phyloP scores from a whole-genome alignment of 495 filamentous ascomycete species.

The Stereocaulon alpinum region DNA sequence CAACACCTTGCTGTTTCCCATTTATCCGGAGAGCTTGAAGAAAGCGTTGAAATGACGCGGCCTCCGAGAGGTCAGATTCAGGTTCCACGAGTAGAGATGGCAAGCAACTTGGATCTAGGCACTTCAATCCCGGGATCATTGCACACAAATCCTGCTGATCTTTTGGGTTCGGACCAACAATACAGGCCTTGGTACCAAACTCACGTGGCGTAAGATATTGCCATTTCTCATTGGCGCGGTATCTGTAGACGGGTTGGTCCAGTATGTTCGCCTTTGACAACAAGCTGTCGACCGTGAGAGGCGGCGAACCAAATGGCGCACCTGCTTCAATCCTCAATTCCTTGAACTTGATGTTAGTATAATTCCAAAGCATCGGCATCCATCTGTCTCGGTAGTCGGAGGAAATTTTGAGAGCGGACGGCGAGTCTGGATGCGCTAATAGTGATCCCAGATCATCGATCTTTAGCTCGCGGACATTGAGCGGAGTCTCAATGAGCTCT shows the following conservation, averaged over 20 bases:
- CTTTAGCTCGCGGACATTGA: conserved; percentile 20
- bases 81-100: not conserved
- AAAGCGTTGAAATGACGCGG: conserved; percentile 7
- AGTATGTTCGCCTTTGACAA: conserved; percentile 2
- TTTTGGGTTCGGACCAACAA: conserved; percentile 3
- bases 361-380: conserved; percentile 23
- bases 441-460: conserved; percentile 3
- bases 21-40: not conserved
- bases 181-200: conserved; percentile 10
- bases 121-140: not conserved
- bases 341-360: conserved; percentile 13
- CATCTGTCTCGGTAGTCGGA: conserved; percentile 11
- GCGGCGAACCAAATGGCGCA: too few species aligned
- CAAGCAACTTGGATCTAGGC: conserved; percentile 3
- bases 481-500: not conserved
- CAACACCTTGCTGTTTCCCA: not conserved
- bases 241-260: conserved; percentile 14
- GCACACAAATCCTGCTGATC: conserved; percentile 10
- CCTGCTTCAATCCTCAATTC: not conserved
- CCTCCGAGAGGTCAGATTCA: conserved; percentile 2
- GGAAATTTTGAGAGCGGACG: not conserved
- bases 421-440: not conserved
- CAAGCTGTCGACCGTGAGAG: not conserved
- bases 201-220: conserved; percentile 11
- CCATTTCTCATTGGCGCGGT: conserved; percentile 16